Evolutionary conservation across 225 moss, liverwort and hornwort genomes (phyloP).

Genomic region (Pleurozium schreberi): DNA sequence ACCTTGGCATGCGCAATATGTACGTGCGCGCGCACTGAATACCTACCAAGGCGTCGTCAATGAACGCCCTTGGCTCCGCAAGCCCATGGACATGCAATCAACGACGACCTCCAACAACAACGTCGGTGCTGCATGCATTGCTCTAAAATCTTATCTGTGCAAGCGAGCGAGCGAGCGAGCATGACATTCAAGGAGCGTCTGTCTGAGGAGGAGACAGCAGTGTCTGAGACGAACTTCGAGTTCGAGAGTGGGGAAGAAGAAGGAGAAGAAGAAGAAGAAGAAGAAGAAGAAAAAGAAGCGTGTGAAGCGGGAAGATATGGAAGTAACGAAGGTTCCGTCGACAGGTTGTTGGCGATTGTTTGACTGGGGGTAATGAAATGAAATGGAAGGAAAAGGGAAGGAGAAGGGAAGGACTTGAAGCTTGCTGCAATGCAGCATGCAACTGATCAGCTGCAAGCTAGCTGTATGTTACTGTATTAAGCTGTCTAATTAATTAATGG

Average conservation of each 20-base stretch:
- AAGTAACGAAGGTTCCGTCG: background rate
- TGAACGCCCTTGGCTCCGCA: background rate
- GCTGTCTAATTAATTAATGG: background rate
- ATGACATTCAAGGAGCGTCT: background rate
- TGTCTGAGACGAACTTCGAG: background rate
- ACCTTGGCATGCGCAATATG: background rate
- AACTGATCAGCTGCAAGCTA: background rate
- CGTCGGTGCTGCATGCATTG: background rate
- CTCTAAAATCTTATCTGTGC: background rate
- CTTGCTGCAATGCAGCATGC: background rate
- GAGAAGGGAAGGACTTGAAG: too few relatives aligned
- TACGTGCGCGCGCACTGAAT: too few relatives aligned
- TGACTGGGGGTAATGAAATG: background rate
- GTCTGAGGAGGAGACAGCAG: background rate
- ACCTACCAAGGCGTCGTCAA: background rate
- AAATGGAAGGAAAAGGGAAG: too few relatives aligned
- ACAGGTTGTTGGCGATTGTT: background rate
- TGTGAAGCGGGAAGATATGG: background rate
- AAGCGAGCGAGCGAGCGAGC: background rate
- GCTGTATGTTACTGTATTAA: background rate
- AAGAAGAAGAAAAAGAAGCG: background rate
- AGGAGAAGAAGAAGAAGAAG: background rate
- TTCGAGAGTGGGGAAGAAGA: background rate
- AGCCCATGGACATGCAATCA: background rate
- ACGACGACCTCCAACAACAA: background rate